These are phyloP conservation scores for Albifimbria verrucaria DNA, from an alignment of 2,329 filamentous ascomycete genomes.

Conservation along the genomic window DNA sequence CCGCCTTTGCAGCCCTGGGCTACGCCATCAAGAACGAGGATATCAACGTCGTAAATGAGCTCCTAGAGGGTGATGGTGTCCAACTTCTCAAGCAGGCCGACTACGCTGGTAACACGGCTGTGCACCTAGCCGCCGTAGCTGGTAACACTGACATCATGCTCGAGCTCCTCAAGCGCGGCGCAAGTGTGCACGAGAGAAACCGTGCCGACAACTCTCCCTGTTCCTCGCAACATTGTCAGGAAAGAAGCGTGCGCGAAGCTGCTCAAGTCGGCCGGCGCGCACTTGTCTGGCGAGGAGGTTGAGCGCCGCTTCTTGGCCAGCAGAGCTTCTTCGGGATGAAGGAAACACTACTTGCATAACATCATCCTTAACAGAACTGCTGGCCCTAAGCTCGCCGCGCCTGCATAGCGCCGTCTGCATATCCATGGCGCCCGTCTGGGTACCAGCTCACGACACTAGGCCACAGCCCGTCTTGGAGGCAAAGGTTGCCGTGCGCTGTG, in stretches of 20 bases:
- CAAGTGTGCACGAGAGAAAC: slow-evolving; percentile 66
- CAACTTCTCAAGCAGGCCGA: slow-evolving; percentile 72
- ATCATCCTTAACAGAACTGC: neutral
- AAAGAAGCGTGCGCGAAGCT: slow-evolving; percentile 51
- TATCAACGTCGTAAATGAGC: slow-evolving; percentile 59
- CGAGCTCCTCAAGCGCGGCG: slow-evolving; percentile 57
- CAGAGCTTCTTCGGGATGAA: neutral
- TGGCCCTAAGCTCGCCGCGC: neutral
- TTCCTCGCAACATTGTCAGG: slow-evolving; percentile 60
- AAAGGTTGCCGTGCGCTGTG: too few relatives aligned
- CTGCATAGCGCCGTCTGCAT: too few relatives aligned
- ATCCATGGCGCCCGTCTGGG: too few relatives aligned
- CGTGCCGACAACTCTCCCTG: slow-evolving; percentile 63
- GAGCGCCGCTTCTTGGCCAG: slow-evolving; percentile 17
- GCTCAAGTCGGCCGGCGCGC: slow-evolving; percentile 56
- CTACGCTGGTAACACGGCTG: slow-evolving; percentile 75
- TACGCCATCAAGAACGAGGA: slow-evolving; percentile 77
- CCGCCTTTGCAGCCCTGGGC: slow-evolving; percentile 73
- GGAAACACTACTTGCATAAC: neutral
- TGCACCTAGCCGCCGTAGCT: slow-evolving; percentile 56
- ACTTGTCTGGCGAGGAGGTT: slow-evolving; percentile 45
- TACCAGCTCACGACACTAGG: too few relatives aligned
- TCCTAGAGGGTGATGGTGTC: slow-evolving; percentile 62
- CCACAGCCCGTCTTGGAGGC: too few relatives aligned
- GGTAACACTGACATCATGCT: slow-evolving; percentile 53